Percentiles rank a stretch among this genome's conserved stretches.
These are phyloP conservation scores for Asterophora parasitica DNA, from an alignment of 768 basidiomycete species.

Conservation along the genomic window DNA sequence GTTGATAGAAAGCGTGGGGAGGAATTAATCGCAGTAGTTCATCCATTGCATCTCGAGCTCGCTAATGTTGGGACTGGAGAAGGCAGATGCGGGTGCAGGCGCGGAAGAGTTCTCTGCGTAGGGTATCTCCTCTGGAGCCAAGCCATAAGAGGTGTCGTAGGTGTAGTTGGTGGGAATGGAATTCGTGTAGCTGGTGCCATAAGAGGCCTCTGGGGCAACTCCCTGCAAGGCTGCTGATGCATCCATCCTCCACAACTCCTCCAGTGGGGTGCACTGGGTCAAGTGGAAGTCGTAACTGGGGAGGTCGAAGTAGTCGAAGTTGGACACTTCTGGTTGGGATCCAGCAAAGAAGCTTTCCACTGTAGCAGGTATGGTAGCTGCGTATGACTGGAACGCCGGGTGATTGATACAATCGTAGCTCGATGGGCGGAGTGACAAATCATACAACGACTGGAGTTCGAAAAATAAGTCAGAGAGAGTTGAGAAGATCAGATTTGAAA, in stretches of 20 bases:
- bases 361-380: neutral
- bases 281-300: neutral
- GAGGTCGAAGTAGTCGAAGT: slow-evolving; percentile 5
- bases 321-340: neutral
- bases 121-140: neutral
- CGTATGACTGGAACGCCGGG: slow-evolving; percentile 14
- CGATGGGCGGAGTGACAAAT: slow-evolving; percentile 10
- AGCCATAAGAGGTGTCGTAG: neutral
- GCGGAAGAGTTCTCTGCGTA: neutral
- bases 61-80: neutral
- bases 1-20: neutral
- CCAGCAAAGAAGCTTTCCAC: slow-evolving; percentile 6
- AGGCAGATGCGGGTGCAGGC: neutral
- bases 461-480: slow-evolving; percentile 1
- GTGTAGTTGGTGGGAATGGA: neutral
- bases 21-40: slow-evolving; percentile 8
- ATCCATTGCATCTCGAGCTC: slow-evolving; percentile 15
- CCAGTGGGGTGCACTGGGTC: neutral
- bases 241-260: neutral
- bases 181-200: neutral
- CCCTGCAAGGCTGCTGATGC: neutral
- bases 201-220: slow-evolving; percentile 1
- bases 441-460: slow-evolving; percentile 2
- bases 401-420: slow-evolving; percentile 16
- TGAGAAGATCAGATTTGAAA: neutral